phyloP scores from a whole-genome alignment of 306 rosid genomes.

The Vigna angularis region DNA sequence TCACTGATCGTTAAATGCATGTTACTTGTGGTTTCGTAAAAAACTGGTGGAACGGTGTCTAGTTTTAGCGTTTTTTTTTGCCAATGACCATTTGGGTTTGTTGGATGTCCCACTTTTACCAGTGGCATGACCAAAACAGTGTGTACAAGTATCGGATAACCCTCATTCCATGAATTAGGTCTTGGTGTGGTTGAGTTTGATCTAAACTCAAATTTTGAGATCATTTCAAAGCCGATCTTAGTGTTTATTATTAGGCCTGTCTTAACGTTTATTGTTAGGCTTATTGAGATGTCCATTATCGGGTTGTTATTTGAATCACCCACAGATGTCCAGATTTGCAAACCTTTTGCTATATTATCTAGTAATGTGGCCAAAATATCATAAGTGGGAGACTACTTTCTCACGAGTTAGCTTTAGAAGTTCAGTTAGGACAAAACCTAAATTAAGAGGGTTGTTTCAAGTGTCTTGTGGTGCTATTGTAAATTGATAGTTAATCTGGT shows the following conservation, averaged over 20 bases:
- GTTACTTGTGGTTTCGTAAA: not conserved
- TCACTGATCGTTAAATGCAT: slow-evolving; percentile 4
- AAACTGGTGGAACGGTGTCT: not conserved
- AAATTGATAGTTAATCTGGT: slow-evolving; percentile 1
- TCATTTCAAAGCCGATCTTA: not conserved
- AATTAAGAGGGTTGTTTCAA: slow-evolving; percentile 21
- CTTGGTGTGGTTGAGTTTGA: not conserved
- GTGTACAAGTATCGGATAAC: not conserved
- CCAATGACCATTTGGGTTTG: not conserved
- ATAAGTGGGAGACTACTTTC: not conserved
- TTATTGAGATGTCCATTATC: not conserved
- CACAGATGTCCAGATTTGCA: not conserved
- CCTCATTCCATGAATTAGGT: not conserved
- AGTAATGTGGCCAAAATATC: not conserved
- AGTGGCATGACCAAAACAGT: not conserved
- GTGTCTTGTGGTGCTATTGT: slow-evolving; percentile 8
- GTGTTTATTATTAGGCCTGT: not conserved
- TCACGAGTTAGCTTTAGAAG: not conserved
- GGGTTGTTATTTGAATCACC: not conserved
- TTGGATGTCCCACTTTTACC: not conserved
- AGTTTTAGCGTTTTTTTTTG: not conserved
- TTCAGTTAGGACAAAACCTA: not conserved
- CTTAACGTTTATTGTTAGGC: not conserved
- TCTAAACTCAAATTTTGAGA: not conserved
- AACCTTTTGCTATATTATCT: not conserved